Percentiles rank a stretch among this genome's conserved stretches.
Conservation (phyloP, 208 protist species). For the Acanthamoeba comandoni region DNA sequence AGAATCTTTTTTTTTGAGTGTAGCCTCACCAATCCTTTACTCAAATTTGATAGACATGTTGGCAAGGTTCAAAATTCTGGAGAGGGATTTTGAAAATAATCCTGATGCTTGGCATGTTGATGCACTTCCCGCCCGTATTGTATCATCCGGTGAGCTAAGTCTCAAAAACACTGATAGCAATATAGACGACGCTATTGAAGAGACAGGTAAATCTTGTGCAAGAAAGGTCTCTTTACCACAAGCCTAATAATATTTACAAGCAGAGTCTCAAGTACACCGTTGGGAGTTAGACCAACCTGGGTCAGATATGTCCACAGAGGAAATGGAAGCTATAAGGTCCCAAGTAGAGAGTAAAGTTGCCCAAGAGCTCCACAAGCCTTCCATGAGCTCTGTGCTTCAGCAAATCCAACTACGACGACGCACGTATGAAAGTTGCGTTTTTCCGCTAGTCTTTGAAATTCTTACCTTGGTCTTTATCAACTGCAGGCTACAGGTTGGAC, state of each 20-base stretch:
- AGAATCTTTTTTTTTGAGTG: background rate
- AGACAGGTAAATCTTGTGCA: too few relatives aligned
- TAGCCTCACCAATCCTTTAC: too few relatives aligned
- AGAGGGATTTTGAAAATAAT: constrained; percentile 24
- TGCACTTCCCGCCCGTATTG: background rate
- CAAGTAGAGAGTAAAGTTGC: constrained; percentile 64
- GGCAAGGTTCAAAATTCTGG: constrained; percentile 1
- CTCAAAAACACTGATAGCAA: constrained; percentile 27
- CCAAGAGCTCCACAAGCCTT: constrained; percentile 42
- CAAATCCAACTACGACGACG: constrained; percentile 29
- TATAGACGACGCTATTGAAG: too few relatives aligned
- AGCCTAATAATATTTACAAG: background rate
- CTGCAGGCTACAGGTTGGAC: background rate
- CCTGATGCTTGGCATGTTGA: constrained; percentile 18
- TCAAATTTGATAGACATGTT: background rate
- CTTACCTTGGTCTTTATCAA: background rate
- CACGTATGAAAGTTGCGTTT: background rate
- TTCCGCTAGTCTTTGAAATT: background rate
- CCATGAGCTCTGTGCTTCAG: constrained; percentile 37
- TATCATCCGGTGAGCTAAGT: background rate
- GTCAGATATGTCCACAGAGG: constrained; percentile 19
- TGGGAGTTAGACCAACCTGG: background rate
- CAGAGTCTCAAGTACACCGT: background rate
- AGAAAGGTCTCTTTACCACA: background rate
- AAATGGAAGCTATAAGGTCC: constrained; percentile 36